phyloP scores from a whole-genome alignment of 352 stramenopile genomes.

The Thalassiosira hispida region DNA sequence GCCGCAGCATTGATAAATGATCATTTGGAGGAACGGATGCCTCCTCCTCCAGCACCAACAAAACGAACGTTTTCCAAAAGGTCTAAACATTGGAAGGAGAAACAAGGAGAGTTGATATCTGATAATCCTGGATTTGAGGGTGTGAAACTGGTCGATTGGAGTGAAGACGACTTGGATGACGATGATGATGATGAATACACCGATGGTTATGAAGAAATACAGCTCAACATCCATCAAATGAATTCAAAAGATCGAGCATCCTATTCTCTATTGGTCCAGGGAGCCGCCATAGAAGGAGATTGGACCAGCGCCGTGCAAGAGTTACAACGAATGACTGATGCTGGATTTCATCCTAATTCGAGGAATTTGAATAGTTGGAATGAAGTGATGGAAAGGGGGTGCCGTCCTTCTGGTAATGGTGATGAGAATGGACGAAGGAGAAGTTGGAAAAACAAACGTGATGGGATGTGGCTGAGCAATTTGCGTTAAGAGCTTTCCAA shows the following conservation, averaged over 20 bases:
- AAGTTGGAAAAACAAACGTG: constrained; percentile 77
- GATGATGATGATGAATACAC: constrained; percentile 18
- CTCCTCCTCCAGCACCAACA: constrained; percentile 34
- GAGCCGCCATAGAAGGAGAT: constrained; percentile 65
- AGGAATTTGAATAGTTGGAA: constrained; percentile 77
- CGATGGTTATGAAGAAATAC: constrained; percentile 38
- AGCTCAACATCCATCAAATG: constrained; percentile 55
- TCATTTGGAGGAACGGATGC: constrained; percentile 62
- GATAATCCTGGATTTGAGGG: constrained; percentile 35
- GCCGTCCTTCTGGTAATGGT: constrained; percentile 30
- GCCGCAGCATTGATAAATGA: constrained; percentile 58
- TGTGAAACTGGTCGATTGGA: constrained; percentile 28
- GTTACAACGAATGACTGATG: constrained; percentile 71
- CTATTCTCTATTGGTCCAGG: constrained; percentile 74
- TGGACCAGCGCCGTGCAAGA: constrained; percentile 67
- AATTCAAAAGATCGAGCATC: constrained; percentile 73
- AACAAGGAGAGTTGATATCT: constrained; percentile 9
- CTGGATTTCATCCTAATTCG: constrained; percentile 70
- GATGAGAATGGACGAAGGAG: constrained; percentile 38
- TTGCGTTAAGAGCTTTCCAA: constrained; percentile 22
- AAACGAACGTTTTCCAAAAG: not conserved
- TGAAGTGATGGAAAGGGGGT: constrained; percentile 54
- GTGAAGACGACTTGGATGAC: constrained; percentile 21
- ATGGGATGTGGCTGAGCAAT: constrained; percentile 69
- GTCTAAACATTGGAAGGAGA: constrained; percentile 10